Evolutionary conservation across 2,329 filamentous ascomycete species (phyloP).

Genomic region (Aspergillus sp.): DNA sequence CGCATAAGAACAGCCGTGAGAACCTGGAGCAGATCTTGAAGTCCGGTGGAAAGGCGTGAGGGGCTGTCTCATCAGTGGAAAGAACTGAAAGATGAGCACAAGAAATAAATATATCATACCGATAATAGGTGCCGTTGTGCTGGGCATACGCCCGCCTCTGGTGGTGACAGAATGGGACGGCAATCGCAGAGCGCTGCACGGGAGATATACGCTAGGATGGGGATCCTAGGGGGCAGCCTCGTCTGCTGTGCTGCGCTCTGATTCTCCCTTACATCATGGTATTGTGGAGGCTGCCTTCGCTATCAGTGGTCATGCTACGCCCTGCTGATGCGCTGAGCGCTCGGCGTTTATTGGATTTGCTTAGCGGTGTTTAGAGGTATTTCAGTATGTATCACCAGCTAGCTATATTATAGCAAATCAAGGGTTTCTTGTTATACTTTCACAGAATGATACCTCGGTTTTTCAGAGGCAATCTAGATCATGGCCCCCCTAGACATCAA

Average conservation of each 20-base stretch:
- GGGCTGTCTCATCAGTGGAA: neutral
- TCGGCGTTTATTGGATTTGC: neutral
- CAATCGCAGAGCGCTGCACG: neutral
- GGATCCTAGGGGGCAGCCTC: neutral
- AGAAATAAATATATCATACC: neutral
- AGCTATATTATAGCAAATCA: neutral
- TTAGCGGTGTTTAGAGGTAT: neutral
- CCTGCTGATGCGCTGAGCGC: neutral
- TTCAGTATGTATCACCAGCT: neutral
- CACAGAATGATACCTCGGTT: neutral
- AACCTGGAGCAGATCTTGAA: conserved; percentile 88
- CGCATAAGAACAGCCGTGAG: conserved; percentile 88
- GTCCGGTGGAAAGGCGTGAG: conserved; percentile 46
- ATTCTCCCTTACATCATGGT: neutral
- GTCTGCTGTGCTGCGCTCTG: neutral
- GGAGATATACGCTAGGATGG: neutral
- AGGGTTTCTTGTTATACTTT: neutral
- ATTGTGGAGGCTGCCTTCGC: neutral
- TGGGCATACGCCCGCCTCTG: neutral
- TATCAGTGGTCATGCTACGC: neutral
- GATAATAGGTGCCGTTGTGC: neutral
- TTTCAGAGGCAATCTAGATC: neutral
- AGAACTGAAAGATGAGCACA: neutral
- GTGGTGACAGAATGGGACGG: neutral
- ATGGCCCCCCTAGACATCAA: neutral